Percentiles rank a stretch among this genome's conserved stretches.
phyloP scores from a whole-genome alignment of 148 eudicot genomes.

The Silene latifolia region DNA sequence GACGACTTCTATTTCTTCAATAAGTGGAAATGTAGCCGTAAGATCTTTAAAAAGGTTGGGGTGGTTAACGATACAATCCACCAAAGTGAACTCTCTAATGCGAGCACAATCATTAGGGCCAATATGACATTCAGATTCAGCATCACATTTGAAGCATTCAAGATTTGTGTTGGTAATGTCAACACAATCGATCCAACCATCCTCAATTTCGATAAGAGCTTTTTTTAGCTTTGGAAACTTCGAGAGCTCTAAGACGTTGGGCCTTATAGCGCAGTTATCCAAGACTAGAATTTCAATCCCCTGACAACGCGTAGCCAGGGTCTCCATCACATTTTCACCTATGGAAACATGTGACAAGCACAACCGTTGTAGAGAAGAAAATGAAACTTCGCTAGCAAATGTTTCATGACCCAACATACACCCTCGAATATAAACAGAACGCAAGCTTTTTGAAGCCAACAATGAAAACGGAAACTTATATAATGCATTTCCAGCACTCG shows the following conservation, averaged over 20 bases:
- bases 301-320: slow-evolving; percentile 1
- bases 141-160: not conserved
- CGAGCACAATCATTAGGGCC: slow-evolving; percentile 2
- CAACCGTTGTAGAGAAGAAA: slow-evolving; percentile 5
- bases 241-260: not conserved
- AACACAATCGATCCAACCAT: not conserved
- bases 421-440: not conserved
- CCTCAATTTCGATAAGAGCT: not conserved
- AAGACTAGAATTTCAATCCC: slow-evolving; percentile 1
- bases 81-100: not conserved
- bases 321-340: not conserved
- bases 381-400: not conserved
- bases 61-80: not conserved
- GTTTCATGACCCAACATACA: not conserved
- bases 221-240: slow-evolving; percentile 17
- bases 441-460: not conserved
- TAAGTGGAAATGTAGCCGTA: too few relatives aligned
- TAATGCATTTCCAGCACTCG: not conserved
- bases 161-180: slow-evolving; percentile 11
- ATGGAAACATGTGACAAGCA: not conserved
- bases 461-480: slow-evolving; percentile 3
- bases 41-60: slow-evolving; percentile 3
- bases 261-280: not conserved
- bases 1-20: not conserved
- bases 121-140: not conserved